phyloP scores from a whole-genome alignment of 345 rosid genomes.

The Populus euphratica region DNA sequence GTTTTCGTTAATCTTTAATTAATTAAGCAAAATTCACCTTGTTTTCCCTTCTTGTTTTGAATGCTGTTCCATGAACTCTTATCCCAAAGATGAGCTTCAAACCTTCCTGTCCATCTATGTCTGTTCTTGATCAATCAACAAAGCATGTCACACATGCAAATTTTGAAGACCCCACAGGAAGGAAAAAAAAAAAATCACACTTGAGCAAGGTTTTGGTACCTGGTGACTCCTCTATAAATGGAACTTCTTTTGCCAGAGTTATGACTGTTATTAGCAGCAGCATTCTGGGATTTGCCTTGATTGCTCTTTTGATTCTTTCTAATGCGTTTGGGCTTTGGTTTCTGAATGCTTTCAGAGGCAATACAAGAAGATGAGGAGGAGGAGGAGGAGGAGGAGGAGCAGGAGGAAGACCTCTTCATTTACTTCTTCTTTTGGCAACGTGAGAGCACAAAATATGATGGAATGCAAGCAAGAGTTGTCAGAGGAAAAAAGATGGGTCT shows the following conservation, averaged over 20 bases:
- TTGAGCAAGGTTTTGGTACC: constrained; percentile 31
- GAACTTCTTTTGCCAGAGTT: constrained; percentile 65
- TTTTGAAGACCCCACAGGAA: background rate
- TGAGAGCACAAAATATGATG: background rate
- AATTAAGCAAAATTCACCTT: constrained; percentile 48
- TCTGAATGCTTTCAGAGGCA: constrained; percentile 11
- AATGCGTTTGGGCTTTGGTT: constrained; percentile 47
- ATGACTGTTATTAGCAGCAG: constrained; percentile 10
- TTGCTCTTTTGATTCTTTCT: constrained; percentile 28
- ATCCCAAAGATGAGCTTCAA: constrained; percentile 98
- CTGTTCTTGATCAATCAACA: constrained; percentile 30
- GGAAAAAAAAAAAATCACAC: background rate
- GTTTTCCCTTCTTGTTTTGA: constrained; percentile 91
- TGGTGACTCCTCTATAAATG: constrained; percentile 93
- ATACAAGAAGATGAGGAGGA: constrained; percentile 31
- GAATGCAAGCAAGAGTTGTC: background rate
- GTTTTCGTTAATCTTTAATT: constrained; percentile 7
- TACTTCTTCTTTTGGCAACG: background rate
- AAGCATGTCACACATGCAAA: constrained; percentile 39
- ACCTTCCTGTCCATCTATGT: constrained; percentile 98
- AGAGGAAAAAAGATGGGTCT: background rate
- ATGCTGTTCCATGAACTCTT: constrained; percentile 84
- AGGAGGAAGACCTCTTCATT: constrained; percentile 53
- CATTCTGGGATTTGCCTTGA: constrained; percentile 27
- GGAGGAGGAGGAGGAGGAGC: constrained; percentile 10